Base-by-base conservation (phyloP, 345 rosid genomes). In the Citrus sp. region DNA sequence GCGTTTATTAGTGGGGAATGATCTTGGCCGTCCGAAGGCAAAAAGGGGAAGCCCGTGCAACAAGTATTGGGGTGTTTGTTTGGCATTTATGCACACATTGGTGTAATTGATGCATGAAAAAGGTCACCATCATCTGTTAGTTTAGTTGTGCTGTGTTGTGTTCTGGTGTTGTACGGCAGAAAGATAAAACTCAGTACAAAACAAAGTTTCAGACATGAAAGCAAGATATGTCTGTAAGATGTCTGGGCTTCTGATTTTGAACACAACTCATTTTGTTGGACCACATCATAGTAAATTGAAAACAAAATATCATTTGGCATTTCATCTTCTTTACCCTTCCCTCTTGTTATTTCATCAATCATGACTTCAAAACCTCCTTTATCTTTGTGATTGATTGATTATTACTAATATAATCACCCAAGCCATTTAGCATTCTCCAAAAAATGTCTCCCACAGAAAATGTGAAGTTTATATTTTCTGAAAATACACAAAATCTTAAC, bases 41-140 rank as follows among this genome's bases (percentile, higher is more conserved):
- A 13, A 13, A 46, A 46, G 51, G 51, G 51, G 18, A 3, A 46
- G 51, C 51, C 51, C 0, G 5, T 46, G 51, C 72, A 74, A 84
- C 87, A 84, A 70, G 81, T 82, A 82, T 79, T 77, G 27, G 73
- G 70, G 69, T 67, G 75, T 70, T 74, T 46, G 74, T 81, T 80
- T 59, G 12, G 82, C 80, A 72, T 86, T 79, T 79, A 81, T 13
- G 74, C 81, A 78, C 84, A 76, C 2, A 58, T 73, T 67, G 34
- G 68, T 69, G 80, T 27, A 67, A 73, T 67, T 78, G 70, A 82
- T 82, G 84, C 72, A 86, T 85, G 80, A 80, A 72, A 34, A 54
- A 78, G 80, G 89, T 87, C 90, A 32, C 86, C 83, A n/a, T 88
- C 95, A 83, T 82, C 83, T 82, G 90, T 90, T 91, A 80, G 82